phyloP scores from a whole-genome alignment of 148 eudicot species.

The Fagopyrum homotropicum region DNA sequence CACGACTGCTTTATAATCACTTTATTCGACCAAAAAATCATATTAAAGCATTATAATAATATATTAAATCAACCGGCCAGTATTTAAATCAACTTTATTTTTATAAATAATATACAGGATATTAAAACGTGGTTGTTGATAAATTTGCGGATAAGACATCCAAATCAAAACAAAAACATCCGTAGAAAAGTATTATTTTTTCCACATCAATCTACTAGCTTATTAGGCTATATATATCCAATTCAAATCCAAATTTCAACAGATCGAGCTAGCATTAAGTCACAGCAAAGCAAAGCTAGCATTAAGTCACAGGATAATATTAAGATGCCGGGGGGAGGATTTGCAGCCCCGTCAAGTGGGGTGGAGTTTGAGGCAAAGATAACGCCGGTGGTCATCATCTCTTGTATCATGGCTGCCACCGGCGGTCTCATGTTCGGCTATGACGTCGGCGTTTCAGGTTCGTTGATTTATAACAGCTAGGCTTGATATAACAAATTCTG shows the following conservation, averaged over 20 bases:
- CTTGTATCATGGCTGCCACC: conserved; percentile 92
- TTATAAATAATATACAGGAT: too few species aligned
- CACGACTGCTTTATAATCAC: too few species aligned
- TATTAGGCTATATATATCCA: neutral
- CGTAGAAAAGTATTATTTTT: neutral
- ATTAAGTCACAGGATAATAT: neutral
- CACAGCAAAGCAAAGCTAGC: neutral
- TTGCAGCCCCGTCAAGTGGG: conserved; percentile 32
- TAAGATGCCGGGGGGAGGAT: conserved; percentile 76
- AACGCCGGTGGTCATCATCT: conserved; percentile 77
- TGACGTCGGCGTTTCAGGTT: conserved; percentile 95
- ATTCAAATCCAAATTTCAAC: neutral
- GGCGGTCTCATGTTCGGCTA: conserved; percentile 98
- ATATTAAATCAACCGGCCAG: neutral
- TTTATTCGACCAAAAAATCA: neutral
- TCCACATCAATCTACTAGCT: neutral
- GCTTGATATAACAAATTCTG: too few species aligned
- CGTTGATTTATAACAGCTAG: neutral
- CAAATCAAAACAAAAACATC: neutral
- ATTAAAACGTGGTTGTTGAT: too few species aligned
- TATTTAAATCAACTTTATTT: too few species aligned
- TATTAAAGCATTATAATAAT: neutral
- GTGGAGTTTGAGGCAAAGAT: conserved; percentile 85
- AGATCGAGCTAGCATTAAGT: neutral
- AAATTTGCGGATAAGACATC: neutral